Percentiles rank a stretch among this genome's conserved stretches.
Evolutionary conservation across 208 protist genomes (phyloP).

Genomic region (Leishmania tropica): DNA sequence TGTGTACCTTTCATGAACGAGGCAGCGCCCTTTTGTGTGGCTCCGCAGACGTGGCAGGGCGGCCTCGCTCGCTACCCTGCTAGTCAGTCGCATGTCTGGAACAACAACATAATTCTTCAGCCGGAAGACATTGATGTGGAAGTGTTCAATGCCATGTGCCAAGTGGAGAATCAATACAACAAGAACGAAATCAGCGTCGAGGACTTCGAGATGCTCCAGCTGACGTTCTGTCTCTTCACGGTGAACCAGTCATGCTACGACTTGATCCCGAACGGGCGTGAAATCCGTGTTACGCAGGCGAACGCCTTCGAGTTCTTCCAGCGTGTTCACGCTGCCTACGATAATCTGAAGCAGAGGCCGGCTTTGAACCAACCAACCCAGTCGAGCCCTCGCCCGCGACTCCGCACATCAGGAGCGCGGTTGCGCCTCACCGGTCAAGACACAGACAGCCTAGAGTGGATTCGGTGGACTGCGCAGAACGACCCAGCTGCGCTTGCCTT

Average conservation of each 20-base stretch:
- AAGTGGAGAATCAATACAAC: constrained; percentile 16
- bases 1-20: constrained; percentile 14
- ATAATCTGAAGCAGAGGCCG: constrained; percentile 9
- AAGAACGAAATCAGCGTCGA: constrained; percentile 23
- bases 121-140: constrained; percentile 25
- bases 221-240: constrained; percentile 38
- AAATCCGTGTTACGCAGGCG: constrained; percentile 40
- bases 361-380: constrained; percentile 1
- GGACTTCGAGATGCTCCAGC: constrained; percentile 27
- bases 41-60: constrained; percentile 27
- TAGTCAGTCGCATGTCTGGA: constrained; percentile 30
- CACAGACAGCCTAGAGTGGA: constrained; percentile 11
- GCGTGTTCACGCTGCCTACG: constrained; percentile 31
- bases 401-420: constrained; percentile 9
- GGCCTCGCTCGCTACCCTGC: constrained; percentile 30
- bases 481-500: constrained; percentile 21
- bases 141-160: constrained; percentile 9
- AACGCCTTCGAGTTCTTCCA: constrained; percentile 53
- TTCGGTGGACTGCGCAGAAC: constrained; percentile 16
- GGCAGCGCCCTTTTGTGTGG: constrained; percentile 20
- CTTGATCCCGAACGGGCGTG: constrained; percentile 52
- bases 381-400: constrained; percentile 1
- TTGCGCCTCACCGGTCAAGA: constrained; percentile 26
- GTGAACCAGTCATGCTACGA: constrained; percentile 22
- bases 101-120: constrained; percentile 33